Evolutionary conservation across 139 green algal genomes (phyloP), one percentile per base, ranked within the genome.

Genomic region (Microglena sp.): DNA sequence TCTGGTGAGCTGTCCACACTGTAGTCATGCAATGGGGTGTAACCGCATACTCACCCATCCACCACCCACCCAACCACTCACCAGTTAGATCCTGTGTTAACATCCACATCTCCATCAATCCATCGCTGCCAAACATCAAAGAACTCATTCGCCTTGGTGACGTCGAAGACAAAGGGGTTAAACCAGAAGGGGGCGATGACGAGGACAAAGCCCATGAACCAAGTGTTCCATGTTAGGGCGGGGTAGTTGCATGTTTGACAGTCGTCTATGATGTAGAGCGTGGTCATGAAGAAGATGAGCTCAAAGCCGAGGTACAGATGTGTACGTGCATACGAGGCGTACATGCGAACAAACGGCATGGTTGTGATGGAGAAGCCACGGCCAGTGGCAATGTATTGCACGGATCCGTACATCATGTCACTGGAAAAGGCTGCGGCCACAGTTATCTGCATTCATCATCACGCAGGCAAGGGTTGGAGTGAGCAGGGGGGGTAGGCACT

Each of bases 221-320:
- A 80, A 28, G 68, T 64, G 18, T 64, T 74, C 74, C 74, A 80
- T 1, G 74, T 80, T 15, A 80, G 43, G 2, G 54, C 18, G 6
- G 60, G 61, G 44, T 73, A 72, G 68, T 74, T 65, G 55, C 65
- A 74, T n/a, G 24, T 44, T 1, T 43, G 22, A 45, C 67, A 74
- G 65, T 71, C 64, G 0, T 40, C 29, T 22, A 80, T 35, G 18
- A 73, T 50, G 59, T 76, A 76, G 30, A 80, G 59, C 33, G 55
- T 67, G 64, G 33, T 50, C 11, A 76, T 60, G 32, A 75, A 68
- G 45, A 64, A 76, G 26, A 80, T 32, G 57, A 80, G 33, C 74
- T 80, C 74, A 60, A 80, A 80, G 27, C 55, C 69, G 53, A 73
- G 66, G 69, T 80, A 80, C 54, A 80, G 35, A 69, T 80, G 74